Evolutionary conservation across 2,329 filamentous ascomycete species (phyloP).

Genomic region (Diaporthe vaccinii): DNA sequence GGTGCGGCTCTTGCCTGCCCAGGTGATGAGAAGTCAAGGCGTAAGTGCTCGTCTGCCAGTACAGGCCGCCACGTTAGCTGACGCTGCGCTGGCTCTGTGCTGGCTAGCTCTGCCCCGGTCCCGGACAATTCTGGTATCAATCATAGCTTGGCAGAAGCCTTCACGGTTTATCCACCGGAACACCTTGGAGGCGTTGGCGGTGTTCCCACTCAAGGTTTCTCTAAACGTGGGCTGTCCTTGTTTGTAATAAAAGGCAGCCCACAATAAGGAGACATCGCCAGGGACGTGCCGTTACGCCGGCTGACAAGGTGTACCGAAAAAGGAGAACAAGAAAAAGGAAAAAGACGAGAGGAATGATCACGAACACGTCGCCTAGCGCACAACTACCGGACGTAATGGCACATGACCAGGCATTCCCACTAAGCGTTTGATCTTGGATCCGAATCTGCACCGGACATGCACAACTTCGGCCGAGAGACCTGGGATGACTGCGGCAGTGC

Average conservation of each 20-base stretch:
- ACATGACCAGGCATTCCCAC: background rate
- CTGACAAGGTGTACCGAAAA: background rate
- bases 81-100: background rate
- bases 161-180: background rate
- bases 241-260: background rate
- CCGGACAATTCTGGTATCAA: background rate
- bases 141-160: background rate
- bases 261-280: background rate
- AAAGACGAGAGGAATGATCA: background rate
- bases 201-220: background rate
- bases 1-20: background rate
- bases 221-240: background rate
- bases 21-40: too few species aligned
- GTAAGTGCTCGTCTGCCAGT: too few species aligned
- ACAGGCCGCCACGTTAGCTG: too few species aligned
- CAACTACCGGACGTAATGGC: background rate
- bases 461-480: background rate
- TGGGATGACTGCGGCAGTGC: background rate
- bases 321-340: background rate
- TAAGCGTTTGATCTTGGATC: background rate
- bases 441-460: background rate
- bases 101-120: background rate
- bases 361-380: background rate
- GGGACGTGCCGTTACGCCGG: background rate
- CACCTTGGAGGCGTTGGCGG: background rate